phyloP scores from a whole-genome alignment of 1,139 yeast species.

The Suhomyces chickasaworum region DNA sequence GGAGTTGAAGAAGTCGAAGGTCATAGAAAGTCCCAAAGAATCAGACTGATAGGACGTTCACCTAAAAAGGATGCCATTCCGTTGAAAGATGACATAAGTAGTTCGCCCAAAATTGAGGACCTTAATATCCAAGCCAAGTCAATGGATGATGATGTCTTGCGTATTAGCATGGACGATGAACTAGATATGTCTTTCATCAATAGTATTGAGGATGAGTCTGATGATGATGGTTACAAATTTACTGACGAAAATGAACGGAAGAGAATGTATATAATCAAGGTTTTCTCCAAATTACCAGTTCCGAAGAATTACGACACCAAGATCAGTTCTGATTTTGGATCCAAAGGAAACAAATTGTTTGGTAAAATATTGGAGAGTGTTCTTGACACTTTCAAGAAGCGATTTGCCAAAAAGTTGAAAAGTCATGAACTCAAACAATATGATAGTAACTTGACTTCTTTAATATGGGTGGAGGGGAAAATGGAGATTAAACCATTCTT shows the following conservation, averaged over 20 bases:
- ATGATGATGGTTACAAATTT: constrained; percentile 22
- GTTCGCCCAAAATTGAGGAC: background rate
- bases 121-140: background rate
- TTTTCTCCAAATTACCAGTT: constrained; percentile 32
- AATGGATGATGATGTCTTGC: constrained; percentile 4
- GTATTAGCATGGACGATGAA: constrained; percentile 6
- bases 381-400: constrained; percentile 11
- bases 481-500: constrained; percentile 42
- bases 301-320: constrained; percentile 16
- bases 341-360: constrained; percentile 35
- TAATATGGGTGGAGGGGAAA: constrained; percentile 48
- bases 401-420: constrained; percentile 9
- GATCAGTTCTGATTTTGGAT: constrained; percentile 29
- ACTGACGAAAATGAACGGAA: constrained; percentile 31
- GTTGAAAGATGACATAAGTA: background rate
- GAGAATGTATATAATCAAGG: constrained; percentile 34
- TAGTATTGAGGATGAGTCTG: constrained; percentile 4
- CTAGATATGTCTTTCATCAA: constrained; percentile 10
- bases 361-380: constrained; percentile 21
- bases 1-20: background rate
- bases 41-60: background rate
- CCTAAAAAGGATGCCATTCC: background rate
- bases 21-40: background rate
- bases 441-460: constrained; percentile 20
- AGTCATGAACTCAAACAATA: constrained; percentile 13